phyloP scores from a whole-genome alignment of 192 early-diverging fungal genomes.

The Spizellomyces sp. region DNA sequence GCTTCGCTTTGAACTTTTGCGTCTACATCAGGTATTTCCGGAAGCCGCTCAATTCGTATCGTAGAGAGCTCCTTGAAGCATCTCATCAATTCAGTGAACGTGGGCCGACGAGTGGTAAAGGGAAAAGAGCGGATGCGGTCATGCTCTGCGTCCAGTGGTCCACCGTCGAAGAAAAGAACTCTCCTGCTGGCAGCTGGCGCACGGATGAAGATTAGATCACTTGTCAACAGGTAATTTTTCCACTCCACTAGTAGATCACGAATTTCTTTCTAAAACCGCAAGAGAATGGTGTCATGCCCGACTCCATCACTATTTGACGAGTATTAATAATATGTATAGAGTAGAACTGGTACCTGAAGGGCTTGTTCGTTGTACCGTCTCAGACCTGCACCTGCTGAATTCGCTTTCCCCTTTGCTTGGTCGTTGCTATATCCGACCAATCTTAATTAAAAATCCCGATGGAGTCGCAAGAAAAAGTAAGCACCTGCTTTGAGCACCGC shows the following conservation, averaged over 20 bases:
- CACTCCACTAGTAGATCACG: slow-evolving; percentile 71
- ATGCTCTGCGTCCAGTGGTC: slow-evolving; percentile 38
- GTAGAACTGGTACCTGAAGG: slow-evolving; percentile 42
- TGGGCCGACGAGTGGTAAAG: slow-evolving; percentile 78
- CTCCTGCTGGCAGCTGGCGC: slow-evolving; percentile 47
- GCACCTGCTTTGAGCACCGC: slow-evolving; percentile 79
- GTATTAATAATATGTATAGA: slow-evolving; percentile 21
- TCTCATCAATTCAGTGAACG: slow-evolving; percentile 69
- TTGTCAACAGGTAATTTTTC: slow-evolving; percentile 61
- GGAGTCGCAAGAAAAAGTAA: not conserved
- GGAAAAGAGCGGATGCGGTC: slow-evolving; percentile 68
- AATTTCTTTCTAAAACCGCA: slow-evolving; percentile 64
- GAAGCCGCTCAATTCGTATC: slow-evolving; percentile 54
- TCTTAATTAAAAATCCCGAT: not conserved
- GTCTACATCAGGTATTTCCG: slow-evolving; percentile 17
- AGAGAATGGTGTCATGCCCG: no score
- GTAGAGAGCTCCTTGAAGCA: slow-evolving; percentile 66
- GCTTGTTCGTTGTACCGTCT: slow-evolving; percentile 88
- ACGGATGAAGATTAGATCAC: slow-evolving; percentile 77
- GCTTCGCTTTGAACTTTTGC: not conserved
- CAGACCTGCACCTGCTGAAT: slow-evolving; percentile 88
- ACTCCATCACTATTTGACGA: no score
- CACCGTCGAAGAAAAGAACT: slow-evolving; percentile 43
- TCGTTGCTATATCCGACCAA: slow-evolving; percentile 52
- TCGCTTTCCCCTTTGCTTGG: slow-evolving; percentile 75